Conservation (phyloP, 2,329 filamentous ascomycete genomes). For the Penicillium sp. region DNA sequence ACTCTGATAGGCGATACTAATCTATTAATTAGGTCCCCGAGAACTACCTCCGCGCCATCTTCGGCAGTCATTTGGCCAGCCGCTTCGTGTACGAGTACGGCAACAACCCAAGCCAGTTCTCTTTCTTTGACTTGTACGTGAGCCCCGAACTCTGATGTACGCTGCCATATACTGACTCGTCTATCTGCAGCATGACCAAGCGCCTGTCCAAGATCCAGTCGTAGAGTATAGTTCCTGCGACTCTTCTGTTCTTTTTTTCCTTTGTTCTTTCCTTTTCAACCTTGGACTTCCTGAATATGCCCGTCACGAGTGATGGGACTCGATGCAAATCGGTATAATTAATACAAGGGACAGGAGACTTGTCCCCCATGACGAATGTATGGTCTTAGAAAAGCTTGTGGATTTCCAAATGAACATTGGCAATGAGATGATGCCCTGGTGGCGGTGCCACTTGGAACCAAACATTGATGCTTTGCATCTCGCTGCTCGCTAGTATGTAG, state of each 20-base stretch:
- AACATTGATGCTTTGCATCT: not conserved
- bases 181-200: constrained; percentile 38
- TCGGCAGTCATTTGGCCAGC: constrained; percentile 90
- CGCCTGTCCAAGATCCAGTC: constrained; percentile 31
- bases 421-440: constrained; percentile 1
- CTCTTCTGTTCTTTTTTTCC: constrained; percentile 2
- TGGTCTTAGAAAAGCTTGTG: constrained; percentile 17
- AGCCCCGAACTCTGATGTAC: not conserved
- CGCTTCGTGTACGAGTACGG: constrained; percentile 96
- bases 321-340: constrained; percentile 9
- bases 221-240: constrained; percentile 18
- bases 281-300: constrained; percentile 4
- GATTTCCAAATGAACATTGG: constrained; percentile 9
- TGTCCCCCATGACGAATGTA: constrained; percentile 17
- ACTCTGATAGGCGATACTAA: constrained; percentile 21
- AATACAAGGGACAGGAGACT: constrained; percentile 6
- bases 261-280: constrained; percentile 4
- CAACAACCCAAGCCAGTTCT: constrained; percentile 88
- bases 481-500: not conserved
- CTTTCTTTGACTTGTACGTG: constrained; percentile 96
- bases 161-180: constrained; percentile 4
- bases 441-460: not conserved
- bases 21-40: constrained; percentile 66
- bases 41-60: constrained; percentile 88
- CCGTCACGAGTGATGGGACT: not conserved